These are phyloP conservation scores for Aureoboletus auriporus DNA, from an alignment of 768 basidiomycete species.

Conservation along the genomic window DNA sequence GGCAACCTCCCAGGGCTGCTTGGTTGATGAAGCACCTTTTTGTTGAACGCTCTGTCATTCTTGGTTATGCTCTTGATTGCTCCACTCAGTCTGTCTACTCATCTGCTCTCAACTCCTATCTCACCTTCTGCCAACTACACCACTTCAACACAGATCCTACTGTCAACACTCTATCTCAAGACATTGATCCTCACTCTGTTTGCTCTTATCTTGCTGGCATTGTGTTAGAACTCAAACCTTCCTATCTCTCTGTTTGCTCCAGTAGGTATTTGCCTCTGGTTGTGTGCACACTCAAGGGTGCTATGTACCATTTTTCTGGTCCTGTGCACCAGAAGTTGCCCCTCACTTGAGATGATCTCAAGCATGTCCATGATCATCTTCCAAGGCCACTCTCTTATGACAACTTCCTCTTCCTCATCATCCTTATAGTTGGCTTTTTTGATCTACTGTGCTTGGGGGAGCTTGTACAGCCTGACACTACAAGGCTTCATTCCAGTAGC, in stretches of 20 bases:
- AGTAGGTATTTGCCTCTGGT: neutral
- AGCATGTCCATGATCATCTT: neutral
- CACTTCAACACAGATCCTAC: too few relatives aligned
- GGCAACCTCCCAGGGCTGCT: neutral
- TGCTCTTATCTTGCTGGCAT: neutral
- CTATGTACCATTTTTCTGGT: neutral
- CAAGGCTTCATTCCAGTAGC: too few relatives aligned
- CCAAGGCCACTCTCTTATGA: neutral
- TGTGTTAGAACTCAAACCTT: neutral
- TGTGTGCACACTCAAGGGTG: neutral
- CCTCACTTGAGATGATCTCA: neutral
- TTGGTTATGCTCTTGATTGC: too few relatives aligned
- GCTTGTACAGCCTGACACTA: conserved; percentile 35
- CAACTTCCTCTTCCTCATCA: neutral
- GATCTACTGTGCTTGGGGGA: conserved; percentile 19
- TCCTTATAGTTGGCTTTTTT: neutral
- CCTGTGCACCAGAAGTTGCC: neutral
- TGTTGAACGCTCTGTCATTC: conserved; percentile 8
- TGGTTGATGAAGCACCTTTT: conserved; percentile 10
- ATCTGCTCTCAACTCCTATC: too few relatives aligned
- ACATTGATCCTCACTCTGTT: too few relatives aligned
- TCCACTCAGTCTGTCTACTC: too few relatives aligned
- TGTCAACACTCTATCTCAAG: too few relatives aligned
- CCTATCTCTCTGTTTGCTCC: neutral
- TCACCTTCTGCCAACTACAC: too few relatives aligned